Conservation (phyloP, 129 eudicot genomes). For the Chrysanthemum lavandulifolium region DNA sequence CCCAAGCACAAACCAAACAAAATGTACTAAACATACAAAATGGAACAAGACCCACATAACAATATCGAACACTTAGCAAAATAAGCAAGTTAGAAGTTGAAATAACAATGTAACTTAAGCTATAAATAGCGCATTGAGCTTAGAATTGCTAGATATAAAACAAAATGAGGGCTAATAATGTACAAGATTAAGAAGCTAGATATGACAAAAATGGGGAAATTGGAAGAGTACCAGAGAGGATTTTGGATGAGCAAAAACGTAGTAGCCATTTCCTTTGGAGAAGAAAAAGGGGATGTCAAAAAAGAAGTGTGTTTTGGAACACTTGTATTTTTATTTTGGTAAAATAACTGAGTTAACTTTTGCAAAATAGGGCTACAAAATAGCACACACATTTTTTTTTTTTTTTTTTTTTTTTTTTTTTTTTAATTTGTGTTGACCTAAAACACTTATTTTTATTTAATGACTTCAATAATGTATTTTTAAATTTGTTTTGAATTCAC, state of each 20-base stretch:
- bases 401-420: too few species aligned
- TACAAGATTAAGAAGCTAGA: too few species aligned
- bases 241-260: slow-evolving; percentile 20
- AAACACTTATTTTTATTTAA: too few species aligned
- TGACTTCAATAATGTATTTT: too few species aligned
- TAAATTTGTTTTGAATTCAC: too few species aligned
- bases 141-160: not conserved
- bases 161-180: not conserved
- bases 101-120: slow-evolving; percentile 1
- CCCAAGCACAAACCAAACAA: slow-evolving; percentile 7
- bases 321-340: not conserved
- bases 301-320: slow-evolving; percentile 4
- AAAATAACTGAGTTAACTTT: too few species aligned
- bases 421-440: too few species aligned
- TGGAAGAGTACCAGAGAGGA: slow-evolving; percentile 28
- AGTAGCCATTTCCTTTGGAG: slow-evolving; percentile 18
- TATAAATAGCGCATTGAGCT: slow-evolving; percentile 15
- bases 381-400: too few species aligned
- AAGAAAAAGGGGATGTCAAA: slow-evolving; percentile 19
- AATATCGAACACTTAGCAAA: slow-evolving; percentile 10
- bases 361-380: too few species aligned
- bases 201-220: slow-evolving; percentile 3
- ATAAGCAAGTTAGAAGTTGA: slow-evolving; percentile 5
- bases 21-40: slow-evolving; percentile 9
- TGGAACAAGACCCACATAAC: slow-evolving; percentile 2